Base-by-base conservation (phyloP, 2,329 filamentous ascomycete species). In the Cercospora beticola region DNA sequence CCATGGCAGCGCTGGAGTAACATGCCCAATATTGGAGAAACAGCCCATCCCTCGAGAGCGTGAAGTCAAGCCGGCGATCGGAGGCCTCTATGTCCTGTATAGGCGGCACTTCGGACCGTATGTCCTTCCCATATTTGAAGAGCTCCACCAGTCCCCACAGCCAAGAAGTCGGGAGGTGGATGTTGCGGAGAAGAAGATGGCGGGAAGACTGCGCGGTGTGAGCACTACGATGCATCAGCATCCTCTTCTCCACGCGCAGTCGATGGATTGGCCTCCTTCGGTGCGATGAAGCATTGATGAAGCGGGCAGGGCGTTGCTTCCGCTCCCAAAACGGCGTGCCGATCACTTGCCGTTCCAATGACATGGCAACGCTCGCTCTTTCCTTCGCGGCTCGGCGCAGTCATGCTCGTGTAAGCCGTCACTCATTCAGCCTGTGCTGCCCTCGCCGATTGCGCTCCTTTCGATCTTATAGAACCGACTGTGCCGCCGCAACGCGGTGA, bases 341-440 rank as follows among this genome's bases (percentile, higher is more conserved):
- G 56, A 59, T 21, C 56, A 21, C 56, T 59, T 31, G 56, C 56
- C 30, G 28, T 59, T 14, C 30, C 56, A 36, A 21, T 59, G 28
- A 23, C 31, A 28, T 10, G 4, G 26, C 14, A 21, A 58, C n/a
- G 54, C 56, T n/a, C n/a, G 54, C 56, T n/a, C 56, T 36, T 36
- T 59, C 56, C 56, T 59, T 59, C 56, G 56, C 56, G 28, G 56
- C 56, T 33, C 18, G 56, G 30, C 56, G 56, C 56, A 33, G 56
- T 36, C 30, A 59, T 59, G 56, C 56, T 59, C 31, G 28, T 31
- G 16, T 58, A 33, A 30, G 54, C 54, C 16, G 16, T 10, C 5
- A 16, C 23, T 18, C 54, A 57, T 57, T 57, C 54, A 57, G 54
- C 54, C 54, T 57, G 23, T 57, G 26, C 49, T 23, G 49, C 26